phyloP scores from a whole-genome alignment of 495 filamentous ascomycete genomes.

The Amorphotheca resinae region DNA sequence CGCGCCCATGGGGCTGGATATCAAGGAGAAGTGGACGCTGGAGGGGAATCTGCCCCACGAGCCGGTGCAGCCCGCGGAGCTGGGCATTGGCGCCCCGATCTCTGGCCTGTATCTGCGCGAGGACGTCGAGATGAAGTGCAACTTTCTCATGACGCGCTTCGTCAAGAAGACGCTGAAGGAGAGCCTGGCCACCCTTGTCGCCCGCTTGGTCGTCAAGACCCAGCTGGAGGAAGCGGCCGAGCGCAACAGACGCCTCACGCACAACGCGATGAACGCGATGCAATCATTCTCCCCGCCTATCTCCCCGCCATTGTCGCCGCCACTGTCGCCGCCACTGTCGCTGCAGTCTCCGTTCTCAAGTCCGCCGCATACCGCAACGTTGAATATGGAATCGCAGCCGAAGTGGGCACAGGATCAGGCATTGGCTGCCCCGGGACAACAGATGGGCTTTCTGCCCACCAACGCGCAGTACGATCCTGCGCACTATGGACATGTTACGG shows the following conservation, averaged over 20 bases:
- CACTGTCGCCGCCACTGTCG: background rate
- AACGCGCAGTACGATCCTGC: too few relatives aligned
- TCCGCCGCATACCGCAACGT: constrained; percentile 1
- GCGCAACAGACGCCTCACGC: constrained; percentile 9
- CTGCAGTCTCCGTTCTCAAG: constrained; percentile 3
- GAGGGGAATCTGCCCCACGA: constrained; percentile 54
- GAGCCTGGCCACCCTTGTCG: constrained; percentile 51
- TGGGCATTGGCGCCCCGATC: constrained; percentile 46
- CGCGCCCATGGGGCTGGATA: constrained; percentile 55
- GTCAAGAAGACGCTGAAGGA: constrained; percentile 65
- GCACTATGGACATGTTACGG: too few relatives aligned
- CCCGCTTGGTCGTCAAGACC: constrained; percentile 51
- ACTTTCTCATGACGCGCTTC: constrained; percentile 55
- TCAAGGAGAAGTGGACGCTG: constrained; percentile 55
- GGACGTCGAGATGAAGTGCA: constrained; percentile 67
- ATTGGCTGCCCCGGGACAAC: too few relatives aligned
- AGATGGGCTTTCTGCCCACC: too few relatives aligned
- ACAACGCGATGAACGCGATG: background rate
- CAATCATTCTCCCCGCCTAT: background rate
- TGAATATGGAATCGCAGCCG: background rate
- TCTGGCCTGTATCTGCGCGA: constrained; percentile 63
- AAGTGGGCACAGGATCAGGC: background rate
- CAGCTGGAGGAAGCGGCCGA: constrained; percentile 19
- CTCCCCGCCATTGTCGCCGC: constrained; percentile 1
- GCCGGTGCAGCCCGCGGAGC: constrained; percentile 40